Percentiles rank a stretch among this genome's conserved stretches.
phyloP scores from a whole-genome alignment of 495 filamentous ascomycete genomes.

The Penicillium atrosanguineum region DNA sequence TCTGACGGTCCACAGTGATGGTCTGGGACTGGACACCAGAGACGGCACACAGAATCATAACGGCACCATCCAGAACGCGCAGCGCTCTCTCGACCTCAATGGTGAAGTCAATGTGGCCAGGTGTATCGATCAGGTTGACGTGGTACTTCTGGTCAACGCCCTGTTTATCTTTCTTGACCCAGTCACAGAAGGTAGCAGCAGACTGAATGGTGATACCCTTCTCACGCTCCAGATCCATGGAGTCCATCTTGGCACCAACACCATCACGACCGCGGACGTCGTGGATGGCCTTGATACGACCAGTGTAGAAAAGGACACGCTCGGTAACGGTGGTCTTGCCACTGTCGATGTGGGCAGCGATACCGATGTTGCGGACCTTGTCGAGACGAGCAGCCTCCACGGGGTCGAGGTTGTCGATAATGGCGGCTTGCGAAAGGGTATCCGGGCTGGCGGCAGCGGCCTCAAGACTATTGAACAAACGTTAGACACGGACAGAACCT shows the following conservation, averaged over 20 bases:
- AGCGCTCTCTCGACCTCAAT: slow-evolving; percentile 98
- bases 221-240: slow-evolving; percentile 97
- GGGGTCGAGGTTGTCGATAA: slow-evolving; percentile 70
- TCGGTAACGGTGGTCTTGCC: slow-evolving; percentile 98
- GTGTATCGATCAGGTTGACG: slow-evolving; percentile 98
- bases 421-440: slow-evolving; percentile 61
- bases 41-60: slow-evolving; percentile 98
- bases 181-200: slow-evolving; percentile 96
- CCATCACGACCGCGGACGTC: slow-evolving; percentile 95
- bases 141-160: slow-evolving; percentile 87
- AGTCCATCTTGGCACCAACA: slow-evolving; percentile 99
- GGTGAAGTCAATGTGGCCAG: slow-evolving; percentile 98
- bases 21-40: slow-evolving; percentile 97
- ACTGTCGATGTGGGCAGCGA: slow-evolving; percentile 98
- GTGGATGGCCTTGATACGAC: slow-evolving; percentile 93
- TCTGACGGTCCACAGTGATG: slow-evolving; percentile 97
- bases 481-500: not conserved
- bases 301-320: slow-evolving; percentile 97
- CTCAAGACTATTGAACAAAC: slow-evolving; percentile 47
- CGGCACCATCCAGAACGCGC: slow-evolving; percentile 92
- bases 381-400: slow-evolving; percentile 72
- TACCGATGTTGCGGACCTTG: slow-evolving; percentile 92
- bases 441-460: slow-evolving; percentile 60
- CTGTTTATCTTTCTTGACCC: slow-evolving; percentile 75
- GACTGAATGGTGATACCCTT: slow-evolving; percentile 99